Conservation (phyloP, 176 grass and related monocot species). For the Triticum dicoccoides region DNA sequence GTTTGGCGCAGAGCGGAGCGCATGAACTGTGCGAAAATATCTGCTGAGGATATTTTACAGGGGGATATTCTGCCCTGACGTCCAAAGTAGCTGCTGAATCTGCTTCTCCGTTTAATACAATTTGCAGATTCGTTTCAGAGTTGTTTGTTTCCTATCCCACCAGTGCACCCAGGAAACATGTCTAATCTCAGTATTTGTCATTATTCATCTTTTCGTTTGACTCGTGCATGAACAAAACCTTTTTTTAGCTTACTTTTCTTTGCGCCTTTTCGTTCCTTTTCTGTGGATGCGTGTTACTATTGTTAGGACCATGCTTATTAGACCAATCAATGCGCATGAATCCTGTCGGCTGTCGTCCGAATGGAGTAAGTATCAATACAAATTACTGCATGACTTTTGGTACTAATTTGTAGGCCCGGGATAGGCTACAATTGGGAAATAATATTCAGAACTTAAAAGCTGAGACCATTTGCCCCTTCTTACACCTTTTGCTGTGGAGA, state of each 20-base stretch:
- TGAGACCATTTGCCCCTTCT: background rate
- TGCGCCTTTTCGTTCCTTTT: background rate
- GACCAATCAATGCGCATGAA: background rate
- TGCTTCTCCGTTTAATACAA: background rate
- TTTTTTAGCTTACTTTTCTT: background rate
- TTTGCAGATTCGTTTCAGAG: background rate
- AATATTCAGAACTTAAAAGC: background rate
- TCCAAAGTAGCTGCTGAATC: background rate
- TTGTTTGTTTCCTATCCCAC: background rate
- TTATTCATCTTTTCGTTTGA: background rate
- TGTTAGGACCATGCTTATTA: background rate
- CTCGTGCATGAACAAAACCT: background rate
- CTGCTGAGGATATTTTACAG: background rate
- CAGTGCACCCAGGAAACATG: background rate
- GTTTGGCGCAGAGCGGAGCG: background rate
- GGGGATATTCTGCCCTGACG: background rate
- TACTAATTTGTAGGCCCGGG: background rate
- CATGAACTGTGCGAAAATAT: background rate
- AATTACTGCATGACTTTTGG: background rate
- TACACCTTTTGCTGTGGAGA: background rate
- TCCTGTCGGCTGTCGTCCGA: background rate
- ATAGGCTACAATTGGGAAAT: background rate
- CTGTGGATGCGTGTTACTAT: slow-evolving; percentile 3
- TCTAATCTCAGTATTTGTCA: background rate
- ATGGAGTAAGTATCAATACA: background rate